Conservation (phyloP, 768 basidiomycete genomes). For the Hygrophorus russula region DNA sequence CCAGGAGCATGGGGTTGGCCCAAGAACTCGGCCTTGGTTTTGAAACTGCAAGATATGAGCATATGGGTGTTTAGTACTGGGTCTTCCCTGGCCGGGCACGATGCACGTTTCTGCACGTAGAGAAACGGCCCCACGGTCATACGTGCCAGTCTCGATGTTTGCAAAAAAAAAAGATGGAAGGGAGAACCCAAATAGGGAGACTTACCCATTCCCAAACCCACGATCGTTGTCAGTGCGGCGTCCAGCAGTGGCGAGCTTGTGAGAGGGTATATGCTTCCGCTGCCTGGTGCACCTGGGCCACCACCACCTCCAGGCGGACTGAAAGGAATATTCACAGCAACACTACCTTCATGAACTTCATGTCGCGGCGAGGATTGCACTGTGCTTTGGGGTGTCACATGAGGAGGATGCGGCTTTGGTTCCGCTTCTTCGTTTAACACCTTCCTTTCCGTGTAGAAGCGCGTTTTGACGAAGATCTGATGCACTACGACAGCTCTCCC, state of each 20-base stretch:
- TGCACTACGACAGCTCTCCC: too few relatives aligned
- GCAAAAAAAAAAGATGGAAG: background rate
- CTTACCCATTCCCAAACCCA: slow-evolving; percentile 52
- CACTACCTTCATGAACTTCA: slow-evolving; percentile 32
- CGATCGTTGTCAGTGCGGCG: slow-evolving; percentile 45
- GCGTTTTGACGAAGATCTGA: too few relatives aligned
- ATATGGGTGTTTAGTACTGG: too few relatives aligned
- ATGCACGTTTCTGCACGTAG: too few relatives aligned
- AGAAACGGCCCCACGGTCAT: too few relatives aligned
- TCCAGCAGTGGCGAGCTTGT: slow-evolving; percentile 16
- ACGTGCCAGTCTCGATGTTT: too few relatives aligned
- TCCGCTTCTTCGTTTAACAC: too few relatives aligned
- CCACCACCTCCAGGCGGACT: slow-evolving; percentile 32
- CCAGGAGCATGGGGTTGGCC: background rate
- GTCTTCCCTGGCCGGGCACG: too few relatives aligned
- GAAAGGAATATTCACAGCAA: slow-evolving; percentile 25
- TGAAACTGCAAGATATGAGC: too few relatives aligned
- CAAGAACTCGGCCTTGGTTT: background rate
- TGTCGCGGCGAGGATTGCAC: slow-evolving; percentile 17
- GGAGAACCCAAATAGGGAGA: background rate
- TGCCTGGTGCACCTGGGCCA: slow-evolving; percentile 6
- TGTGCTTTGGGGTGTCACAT: background rate
- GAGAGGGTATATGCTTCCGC: too few relatives aligned
- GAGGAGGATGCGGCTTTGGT: too few relatives aligned
- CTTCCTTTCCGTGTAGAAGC: too few relatives aligned